These are phyloP conservation scores for Rhizoctonia solani DNA, from an alignment of 1,284 basidiomycete species.

Conservation along the genomic window DNA sequence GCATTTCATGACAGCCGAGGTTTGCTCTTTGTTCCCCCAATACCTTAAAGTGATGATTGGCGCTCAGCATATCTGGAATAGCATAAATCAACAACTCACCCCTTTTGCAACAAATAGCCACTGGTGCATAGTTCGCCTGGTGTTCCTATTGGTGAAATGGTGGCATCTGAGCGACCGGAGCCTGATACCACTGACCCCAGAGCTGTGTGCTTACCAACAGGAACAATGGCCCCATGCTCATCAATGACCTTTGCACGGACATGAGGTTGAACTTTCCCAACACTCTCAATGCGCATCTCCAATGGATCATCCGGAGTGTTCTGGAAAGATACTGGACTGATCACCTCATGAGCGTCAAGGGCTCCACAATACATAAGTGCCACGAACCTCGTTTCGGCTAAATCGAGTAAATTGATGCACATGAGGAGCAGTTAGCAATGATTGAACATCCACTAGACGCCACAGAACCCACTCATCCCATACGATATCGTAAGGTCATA, in stretches of 20 bases:
- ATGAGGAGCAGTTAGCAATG: background rate
- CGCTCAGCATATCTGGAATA: background rate
- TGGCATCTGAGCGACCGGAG: background rate
- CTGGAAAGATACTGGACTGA: conserved; percentile 81
- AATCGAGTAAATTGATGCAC: conserved; percentile 6
- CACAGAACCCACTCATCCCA: conserved; percentile 83
- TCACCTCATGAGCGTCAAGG: conserved; percentile 19
- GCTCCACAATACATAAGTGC: background rate
- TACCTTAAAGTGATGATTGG: conserved; percentile 56
- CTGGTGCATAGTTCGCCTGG: conserved; percentile 76
- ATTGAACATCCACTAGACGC: no score
- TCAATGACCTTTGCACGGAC: conserved; percentile 76
- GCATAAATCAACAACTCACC: conserved; percentile 48
- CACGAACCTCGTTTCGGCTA: conserved; percentile 49
- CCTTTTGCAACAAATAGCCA: conserved; percentile 79
- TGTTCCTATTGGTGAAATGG: conserved; percentile 39
- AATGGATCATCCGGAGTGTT: conserved; percentile 68
- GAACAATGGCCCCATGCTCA: conserved; percentile 45
- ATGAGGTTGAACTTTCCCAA: conserved; percentile 75
- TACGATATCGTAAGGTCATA: conserved; percentile 75
- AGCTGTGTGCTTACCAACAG: conserved; percentile 21
- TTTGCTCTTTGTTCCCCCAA: conserved; percentile 76
- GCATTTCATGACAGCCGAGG: conserved; percentile 60
- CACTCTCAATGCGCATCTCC: conserved; percentile 76
- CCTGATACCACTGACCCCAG: background rate